Evolutionary conservation across 352 stramenopile species (phyloP).

Genomic region (Pilasporangium apinafurcum): DNA sequence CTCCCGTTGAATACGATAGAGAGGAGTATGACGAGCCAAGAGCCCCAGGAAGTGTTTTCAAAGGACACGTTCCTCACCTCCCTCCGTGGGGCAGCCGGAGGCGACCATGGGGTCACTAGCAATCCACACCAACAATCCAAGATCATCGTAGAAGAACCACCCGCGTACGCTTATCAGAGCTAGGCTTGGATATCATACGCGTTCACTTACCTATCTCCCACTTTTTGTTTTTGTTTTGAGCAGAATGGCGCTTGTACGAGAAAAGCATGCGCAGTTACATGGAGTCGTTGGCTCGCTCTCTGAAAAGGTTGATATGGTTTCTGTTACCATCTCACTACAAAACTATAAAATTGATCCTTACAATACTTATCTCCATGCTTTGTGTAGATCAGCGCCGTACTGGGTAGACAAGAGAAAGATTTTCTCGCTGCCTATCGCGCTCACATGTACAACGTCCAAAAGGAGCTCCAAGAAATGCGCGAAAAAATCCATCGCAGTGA

Average conservation of each 20-base stretch:
- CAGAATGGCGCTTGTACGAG: conserved; percentile 74
- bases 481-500: conserved; percentile 89
- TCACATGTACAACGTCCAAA: conserved; percentile 95
- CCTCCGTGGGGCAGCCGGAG: conserved; percentile 35
- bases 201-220: background rate
- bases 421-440: conserved; percentile 91
- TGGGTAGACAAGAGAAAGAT: conserved; percentile 89
- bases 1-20: too few relatives aligned
- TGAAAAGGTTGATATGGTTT: conserved; percentile 42
- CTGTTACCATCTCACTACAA: background rate
- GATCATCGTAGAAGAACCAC: conserved; percentile 25
- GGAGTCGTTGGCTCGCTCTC: conserved; percentile 77
- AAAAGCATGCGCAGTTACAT: conserved; percentile 76
- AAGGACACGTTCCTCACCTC: conserved; percentile 79
- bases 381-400: conserved; percentile 75
- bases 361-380: background rate
- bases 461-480: conserved; percentile 89
- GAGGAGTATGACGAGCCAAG: conserved; percentile 69
- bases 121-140: conserved; percentile 4
- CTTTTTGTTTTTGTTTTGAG: background rate
- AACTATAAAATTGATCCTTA: background rate
- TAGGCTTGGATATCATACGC: background rate
- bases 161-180: conserved; percentile 19
- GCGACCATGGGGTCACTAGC: conserved; percentile 5
- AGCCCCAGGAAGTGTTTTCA: conserved; percentile 56